These are phyloP conservation scores for Cyberlindnera suaveolens DNA, from an alignment of 805 yeast genomes.

Conservation along the genomic window DNA sequence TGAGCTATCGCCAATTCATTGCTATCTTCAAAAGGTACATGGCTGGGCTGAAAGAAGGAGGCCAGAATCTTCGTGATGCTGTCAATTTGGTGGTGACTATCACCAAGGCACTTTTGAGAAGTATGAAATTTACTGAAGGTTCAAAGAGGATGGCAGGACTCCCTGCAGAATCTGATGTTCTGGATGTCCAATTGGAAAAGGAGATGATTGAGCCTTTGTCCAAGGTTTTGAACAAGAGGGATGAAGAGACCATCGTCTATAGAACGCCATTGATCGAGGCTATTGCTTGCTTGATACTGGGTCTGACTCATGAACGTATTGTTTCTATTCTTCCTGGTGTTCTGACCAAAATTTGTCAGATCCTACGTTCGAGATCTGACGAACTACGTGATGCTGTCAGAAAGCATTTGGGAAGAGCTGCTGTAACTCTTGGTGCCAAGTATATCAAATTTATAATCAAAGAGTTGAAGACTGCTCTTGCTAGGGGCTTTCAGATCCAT, in stretches of 20 bases:
- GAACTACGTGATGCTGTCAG: conserved; percentile 85
- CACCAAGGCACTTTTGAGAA: conserved; percentile 42
- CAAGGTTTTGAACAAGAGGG: conserved; percentile 52
- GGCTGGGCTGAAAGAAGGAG: conserved; percentile 38
- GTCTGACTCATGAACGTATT: conserved; percentile 52
- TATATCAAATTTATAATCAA: conserved; percentile 70
- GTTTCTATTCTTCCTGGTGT: conserved; percentile 69
- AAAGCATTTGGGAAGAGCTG: conserved; percentile 61
- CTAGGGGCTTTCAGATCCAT: conserved; percentile 90
- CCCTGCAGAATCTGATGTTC: conserved; percentile 29
- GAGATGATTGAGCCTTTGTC: conserved; percentile 60
- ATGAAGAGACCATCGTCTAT: conserved; percentile 70
- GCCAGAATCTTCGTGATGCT: conserved; percentile 46
- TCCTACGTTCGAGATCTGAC: conserved; percentile 77
- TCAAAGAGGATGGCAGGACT: conserved; percentile 25
- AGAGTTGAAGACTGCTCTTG: conserved; percentile 73
- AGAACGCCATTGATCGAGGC: conserved; percentile 83
- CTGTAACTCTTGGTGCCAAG: conserved; percentile 59
- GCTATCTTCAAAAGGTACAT: conserved; percentile 71
- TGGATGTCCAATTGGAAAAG: conserved; percentile 42
- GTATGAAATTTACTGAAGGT: conserved; percentile 21
- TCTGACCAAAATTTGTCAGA: conserved; percentile 82
- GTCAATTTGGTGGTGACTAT: conserved; percentile 54
- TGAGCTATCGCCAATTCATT: conserved; percentile 76
- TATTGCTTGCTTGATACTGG: conserved; percentile 56